Base-by-base conservation (phyloP, 805 yeast genomes). In the Scheffersomyces lignosus region DNA sequence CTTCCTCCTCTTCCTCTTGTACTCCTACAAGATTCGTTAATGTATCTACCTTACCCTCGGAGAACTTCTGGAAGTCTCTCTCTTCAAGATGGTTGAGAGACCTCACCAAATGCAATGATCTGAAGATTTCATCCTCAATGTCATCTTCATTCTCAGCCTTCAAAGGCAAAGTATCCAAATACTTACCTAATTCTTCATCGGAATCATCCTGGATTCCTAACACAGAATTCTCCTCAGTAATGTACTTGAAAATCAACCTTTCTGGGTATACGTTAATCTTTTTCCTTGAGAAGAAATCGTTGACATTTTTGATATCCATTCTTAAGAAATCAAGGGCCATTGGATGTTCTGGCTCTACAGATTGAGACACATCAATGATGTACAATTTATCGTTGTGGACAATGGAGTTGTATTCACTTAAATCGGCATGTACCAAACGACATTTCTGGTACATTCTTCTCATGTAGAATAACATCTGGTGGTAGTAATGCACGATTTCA, bases 261-360 rank as follows among this genome's bases (percentile, higher is more conserved):
- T 93, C 98, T 3, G 95, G 78, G 49, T 85, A 84, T 12, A 87
- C 83, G 34, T 77, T 75, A 28, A 90, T 87, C 58, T 83, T 80
- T 51, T 75, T 76, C 43, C 81, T 73, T 40, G 73, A 72, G 52
- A 93, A 93, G 59, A 83, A 93, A 51, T 87, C 93, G 54, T 91
- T 93, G 16, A 91, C 87, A 55, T 93, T 93, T 60, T 91, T 93
- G 55, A 93, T 90, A 64, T 93, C 99, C 99, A 93, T 93, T 56
- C 99, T 73, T 42, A 93, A 65, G 58, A 93, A 93, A 59, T 93
- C 98, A 47, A 93, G 71, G 29, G 96, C 85, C 88, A 88, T 88
- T 8, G 96, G 98, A 62, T 93, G 99, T 51, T 89, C 96, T 7
- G 96, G 97, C 60, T 93, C 98, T 16, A 93, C 98, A 26, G 95